A percentile compares a stretch with the other conserved stretches of the same genome.
These are phyloP conservation scores for Aaosphaeria arxii DNA, from an alignment of 2,329 filamentous ascomycete genomes.

Conservation along the genomic window DNA sequence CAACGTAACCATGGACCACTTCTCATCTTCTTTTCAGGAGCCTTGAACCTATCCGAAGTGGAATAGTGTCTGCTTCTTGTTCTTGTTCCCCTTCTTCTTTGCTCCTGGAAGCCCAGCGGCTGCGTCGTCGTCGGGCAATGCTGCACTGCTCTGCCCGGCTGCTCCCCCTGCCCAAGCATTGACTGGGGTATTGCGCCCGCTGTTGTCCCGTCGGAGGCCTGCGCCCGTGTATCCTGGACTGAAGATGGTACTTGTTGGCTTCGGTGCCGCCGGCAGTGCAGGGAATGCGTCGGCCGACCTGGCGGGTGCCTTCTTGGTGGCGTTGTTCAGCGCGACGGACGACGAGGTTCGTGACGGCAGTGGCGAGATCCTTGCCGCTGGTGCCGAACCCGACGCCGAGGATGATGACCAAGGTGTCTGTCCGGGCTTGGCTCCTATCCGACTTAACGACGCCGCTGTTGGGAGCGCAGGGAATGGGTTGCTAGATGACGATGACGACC, in stretches of 20 bases:
- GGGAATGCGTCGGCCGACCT: constrained; percentile 66
- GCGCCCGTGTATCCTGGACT: constrained; percentile 48
- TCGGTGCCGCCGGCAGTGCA: constrained; percentile 75
- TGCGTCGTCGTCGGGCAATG: constrained; percentile 15
- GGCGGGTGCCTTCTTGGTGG: constrained; percentile 7
- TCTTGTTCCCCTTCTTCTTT: constrained; percentile 49
- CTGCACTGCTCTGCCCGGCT: constrained; percentile 13
- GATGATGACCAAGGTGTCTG: constrained; percentile 34
- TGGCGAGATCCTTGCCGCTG: constrained; percentile 36
- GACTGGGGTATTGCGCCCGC: constrained; percentile 35
- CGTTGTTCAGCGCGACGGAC: constrained; percentile 22
- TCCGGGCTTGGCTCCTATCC: constrained; percentile 34
- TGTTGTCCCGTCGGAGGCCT: constrained; percentile 43
- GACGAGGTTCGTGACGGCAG: constrained; percentile 32
- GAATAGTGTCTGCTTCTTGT: constrained; percentile 51
- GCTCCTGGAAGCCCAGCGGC: constrained; percentile 10
- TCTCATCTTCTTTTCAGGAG: neutral
- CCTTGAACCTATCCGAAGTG: constrained; percentile 41
- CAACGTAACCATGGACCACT: neutral
- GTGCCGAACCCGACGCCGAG: constrained; percentile 7
- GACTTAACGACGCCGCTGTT: constrained; percentile 17
- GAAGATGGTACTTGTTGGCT: constrained; percentile 56
- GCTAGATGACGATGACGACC: constrained; percentile 46
- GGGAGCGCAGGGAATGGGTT: constrained; percentile 32
- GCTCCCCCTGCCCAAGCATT: constrained; percentile 40